A percentile compares a stretch with the other conserved stretches of the same genome.
These are phyloP conservation scores for Pseudocercospora fuligena DNA, from an alignment of 2,329 filamentous ascomycete genomes.

Conservation along the genomic window DNA sequence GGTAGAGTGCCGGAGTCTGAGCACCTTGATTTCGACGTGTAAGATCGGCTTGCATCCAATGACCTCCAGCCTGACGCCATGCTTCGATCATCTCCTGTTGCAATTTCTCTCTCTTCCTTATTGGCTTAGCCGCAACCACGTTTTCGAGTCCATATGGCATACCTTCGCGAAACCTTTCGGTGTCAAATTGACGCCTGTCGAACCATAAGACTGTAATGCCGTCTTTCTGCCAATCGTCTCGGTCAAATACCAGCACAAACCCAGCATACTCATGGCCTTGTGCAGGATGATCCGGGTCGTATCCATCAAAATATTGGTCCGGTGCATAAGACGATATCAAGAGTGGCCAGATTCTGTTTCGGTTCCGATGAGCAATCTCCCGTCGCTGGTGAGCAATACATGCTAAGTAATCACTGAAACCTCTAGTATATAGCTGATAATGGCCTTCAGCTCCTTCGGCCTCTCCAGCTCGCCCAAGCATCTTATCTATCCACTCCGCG, in stretches of 20 bases:
- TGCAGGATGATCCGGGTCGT: not conserved
- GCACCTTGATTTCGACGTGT: not conserved
- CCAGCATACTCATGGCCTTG: not conserved
- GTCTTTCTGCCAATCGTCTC: not conserved
- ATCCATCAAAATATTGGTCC: not conserved
- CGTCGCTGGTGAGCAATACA: slow-evolving; percentile 8
- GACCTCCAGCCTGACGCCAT: not conserved
- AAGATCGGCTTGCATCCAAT: not conserved
- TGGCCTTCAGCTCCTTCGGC: not conserved
- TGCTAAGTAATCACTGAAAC: slow-evolving; percentile 6
- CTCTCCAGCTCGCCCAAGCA: not conserved
- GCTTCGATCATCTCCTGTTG: not conserved
- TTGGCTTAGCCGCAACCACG: not conserved
- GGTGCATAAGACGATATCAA: not conserved
- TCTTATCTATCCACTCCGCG: slow-evolving; percentile 1
- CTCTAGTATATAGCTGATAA: slow-evolving; percentile 5
- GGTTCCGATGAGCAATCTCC: slow-evolving; percentile 10
- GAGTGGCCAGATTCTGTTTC: slow-evolving; percentile 6
- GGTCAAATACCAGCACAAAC: not conserved
- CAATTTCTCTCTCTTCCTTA: not conserved
- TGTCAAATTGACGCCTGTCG: not conserved
- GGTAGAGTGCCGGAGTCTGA: slow-evolving; percentile 1
- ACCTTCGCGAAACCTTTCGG: not conserved
- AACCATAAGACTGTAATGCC: not conserved
- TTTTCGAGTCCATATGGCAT: not conserved